These are phyloP conservation scores for Brassica juncea DNA, from an alignment of 345 rosid genomes.

Conservation along the genomic window DNA sequence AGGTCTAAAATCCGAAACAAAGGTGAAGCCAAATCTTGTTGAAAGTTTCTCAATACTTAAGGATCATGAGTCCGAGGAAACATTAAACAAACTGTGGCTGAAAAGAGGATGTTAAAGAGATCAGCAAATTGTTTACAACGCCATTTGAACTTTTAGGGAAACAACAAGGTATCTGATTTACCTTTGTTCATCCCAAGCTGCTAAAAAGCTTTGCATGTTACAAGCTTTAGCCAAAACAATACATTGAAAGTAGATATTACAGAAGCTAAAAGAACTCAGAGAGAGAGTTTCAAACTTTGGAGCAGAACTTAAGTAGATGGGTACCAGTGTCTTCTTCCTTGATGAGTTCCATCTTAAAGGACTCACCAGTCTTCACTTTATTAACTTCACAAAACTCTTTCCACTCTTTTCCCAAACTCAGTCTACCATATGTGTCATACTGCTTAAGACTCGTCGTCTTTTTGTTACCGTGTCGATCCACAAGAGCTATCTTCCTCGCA, in stretches of 20 bases:
- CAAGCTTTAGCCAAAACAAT: neutral
- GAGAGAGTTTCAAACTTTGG: constrained; percentile 1
- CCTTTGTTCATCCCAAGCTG: neutral
- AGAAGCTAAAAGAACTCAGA: neutral
- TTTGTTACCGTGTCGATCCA: constrained; percentile 10
- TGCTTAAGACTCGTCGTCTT: constrained; percentile 1
- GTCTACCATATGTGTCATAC: neutral
- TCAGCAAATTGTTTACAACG: neutral
- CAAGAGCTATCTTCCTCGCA: constrained; percentile 6
- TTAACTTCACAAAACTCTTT: constrained; percentile 19
- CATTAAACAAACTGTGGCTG: neutral
- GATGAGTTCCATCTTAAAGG: constrained; percentile 25
- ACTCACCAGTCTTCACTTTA: constrained; percentile 8
- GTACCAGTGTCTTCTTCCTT: neutral
- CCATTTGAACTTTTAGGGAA: neutral
- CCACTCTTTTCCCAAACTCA: constrained; percentile 27
- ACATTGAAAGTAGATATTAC: neutral
- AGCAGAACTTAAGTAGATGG: constrained; percentile 23
- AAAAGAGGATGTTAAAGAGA: neutral
- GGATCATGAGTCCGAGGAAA: neutral
- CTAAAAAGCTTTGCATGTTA: neutral
- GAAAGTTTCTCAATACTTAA: neutral
- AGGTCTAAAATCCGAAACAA: neutral
- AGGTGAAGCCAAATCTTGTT: neutral
- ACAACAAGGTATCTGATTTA: neutral